Percentiles rank a stretch among this genome's conserved stretches.
Conservation (phyloP, 345 rosid genomes). For the Ailanthus altissimus region DNA sequence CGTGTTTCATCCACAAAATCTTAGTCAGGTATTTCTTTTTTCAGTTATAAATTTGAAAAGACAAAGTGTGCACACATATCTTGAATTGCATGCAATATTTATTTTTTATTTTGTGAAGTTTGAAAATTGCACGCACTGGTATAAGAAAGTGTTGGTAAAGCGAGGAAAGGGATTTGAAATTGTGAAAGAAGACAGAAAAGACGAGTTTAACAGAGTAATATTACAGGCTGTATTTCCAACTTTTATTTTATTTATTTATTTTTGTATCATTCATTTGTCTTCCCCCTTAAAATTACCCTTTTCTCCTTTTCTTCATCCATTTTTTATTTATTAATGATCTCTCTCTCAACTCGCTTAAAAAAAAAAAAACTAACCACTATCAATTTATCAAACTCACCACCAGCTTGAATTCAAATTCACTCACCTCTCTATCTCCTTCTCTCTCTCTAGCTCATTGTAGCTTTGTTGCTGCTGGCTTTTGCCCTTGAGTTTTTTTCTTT, state of each 20-base stretch:
- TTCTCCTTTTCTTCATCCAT: conserved; percentile 26
- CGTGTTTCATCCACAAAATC: too few species aligned
- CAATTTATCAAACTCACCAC: conserved; percentile 1
- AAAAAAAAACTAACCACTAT: neutral
- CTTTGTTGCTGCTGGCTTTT: neutral
- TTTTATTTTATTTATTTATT: neutral
- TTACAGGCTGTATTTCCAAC: conserved; percentile 33
- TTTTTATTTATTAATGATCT: neutral
- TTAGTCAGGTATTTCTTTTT: neutral
- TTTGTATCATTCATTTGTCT: neutral
- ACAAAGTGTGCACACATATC: neutral
- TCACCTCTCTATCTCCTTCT: conserved; percentile 15
- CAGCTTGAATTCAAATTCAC: conserved; percentile 36
- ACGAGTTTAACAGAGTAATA: conserved; percentile 21
- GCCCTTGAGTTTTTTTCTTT: neutral
- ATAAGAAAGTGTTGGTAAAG: neutral
- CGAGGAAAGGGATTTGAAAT: conserved; percentile 25
- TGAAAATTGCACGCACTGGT: neutral
- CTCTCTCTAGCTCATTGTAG: neutral
- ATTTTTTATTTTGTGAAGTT: neutral
- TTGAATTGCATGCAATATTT: neutral
- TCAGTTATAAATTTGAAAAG: neutral
- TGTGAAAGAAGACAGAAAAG: conserved; percentile 39
- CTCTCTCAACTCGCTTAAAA: too few species aligned
- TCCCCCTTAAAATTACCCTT: conserved; percentile 23